These are phyloP conservation scores for Ophiocordyceps robertsii DNA, from an alignment of 2,329 filamentous ascomycete species.

Conservation along the genomic window DNA sequence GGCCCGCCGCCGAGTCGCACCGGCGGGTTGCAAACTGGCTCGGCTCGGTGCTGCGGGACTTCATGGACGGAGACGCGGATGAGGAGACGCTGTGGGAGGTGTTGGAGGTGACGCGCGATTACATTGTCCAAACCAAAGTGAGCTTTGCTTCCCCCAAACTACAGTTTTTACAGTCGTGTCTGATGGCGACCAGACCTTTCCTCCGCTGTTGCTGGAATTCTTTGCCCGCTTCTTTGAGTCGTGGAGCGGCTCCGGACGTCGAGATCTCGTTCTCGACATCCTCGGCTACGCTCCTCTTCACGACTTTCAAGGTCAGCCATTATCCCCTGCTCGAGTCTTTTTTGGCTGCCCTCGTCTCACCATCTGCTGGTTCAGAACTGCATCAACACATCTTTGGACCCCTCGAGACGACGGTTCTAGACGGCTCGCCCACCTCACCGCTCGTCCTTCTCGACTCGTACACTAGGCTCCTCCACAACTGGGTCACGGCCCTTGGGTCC, in stretches of 20 bases:
- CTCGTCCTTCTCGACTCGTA: constrained; percentile 53
- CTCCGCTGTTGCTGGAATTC: constrained; percentile 34
- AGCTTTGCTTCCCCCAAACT: constrained; percentile 2
- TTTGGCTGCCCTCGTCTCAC: not conserved
- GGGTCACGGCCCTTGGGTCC: constrained; percentile 33
- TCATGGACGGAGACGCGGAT: constrained; percentile 36
- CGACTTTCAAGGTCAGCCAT: constrained; percentile 38
- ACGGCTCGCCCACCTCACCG: constrained; percentile 38
- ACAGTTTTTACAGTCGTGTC: not conserved
- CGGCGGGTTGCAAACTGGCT: constrained; percentile 48
- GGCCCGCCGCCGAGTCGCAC: constrained; percentile 37
- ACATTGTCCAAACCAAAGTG: constrained; percentile 43
- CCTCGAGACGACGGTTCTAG: constrained; percentile 37
- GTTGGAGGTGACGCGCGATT: constrained; percentile 40
- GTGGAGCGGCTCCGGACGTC: constrained; percentile 50
- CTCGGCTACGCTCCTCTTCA: constrained; percentile 40
- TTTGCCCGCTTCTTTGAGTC: constrained; percentile 37
- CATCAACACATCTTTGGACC: constrained; percentile 32
- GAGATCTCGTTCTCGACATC: constrained; percentile 41
- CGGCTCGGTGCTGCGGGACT: constrained; percentile 39
- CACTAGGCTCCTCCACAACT: constrained; percentile 48
- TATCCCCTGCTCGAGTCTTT: not conserved
- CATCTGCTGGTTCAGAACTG: constrained; percentile 26
- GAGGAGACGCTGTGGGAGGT: constrained; percentile 37
- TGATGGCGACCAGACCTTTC: constrained; percentile 23